Evolutionary conservation across 768 basidiomycete species (phyloP), one percentile per base, ranked within the genome.

Genomic region (Leccinum ochraceum): DNA sequence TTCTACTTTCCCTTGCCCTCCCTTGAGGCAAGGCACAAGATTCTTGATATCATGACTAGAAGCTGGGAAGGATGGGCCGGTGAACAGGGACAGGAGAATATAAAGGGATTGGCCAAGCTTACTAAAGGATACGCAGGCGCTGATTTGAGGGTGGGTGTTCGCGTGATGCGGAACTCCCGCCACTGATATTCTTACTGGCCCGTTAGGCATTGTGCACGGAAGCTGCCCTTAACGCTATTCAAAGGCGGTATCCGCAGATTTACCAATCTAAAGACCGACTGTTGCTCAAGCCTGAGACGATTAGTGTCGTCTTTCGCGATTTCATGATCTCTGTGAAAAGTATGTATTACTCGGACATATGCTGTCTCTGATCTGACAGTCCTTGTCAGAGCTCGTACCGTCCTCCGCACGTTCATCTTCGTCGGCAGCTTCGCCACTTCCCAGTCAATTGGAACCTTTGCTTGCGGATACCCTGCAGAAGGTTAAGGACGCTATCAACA

Each of bases 81-180:
- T 2, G 78, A 79, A 62, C 77, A 74, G 52, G 81, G 78, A 14
- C 79, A 79, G 42, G 79, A 75, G 63, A 78, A 83, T 57, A 71
- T 81, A 52, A 80, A 81, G 64, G 91, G 90, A 7, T 75, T 99
- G 54, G 92, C 95, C 1, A 87, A 86, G 74, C 75, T 95, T 59
- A 98, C 96, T 8, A 98, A 98, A 74, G 97, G 97, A 0, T 99
- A 98, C 73, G 97, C 93, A 26, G 97, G 97, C 63, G 97, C 97
- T 39, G 97, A 99, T 80, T 74, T 99, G 59, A 80, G 97, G 76
- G 96, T 96, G 66, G 63, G 90, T 65, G 22, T 17, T 11, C 13
- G 54, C 14, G 1, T 46, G 32, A 17, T 24, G 53, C 10, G 54
- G 48, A 28, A 28, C 42, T 30, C 54, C 48, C 42, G 30, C 11